These are phyloP conservation scores for Hypomontagnella monticulosa DNA, from an alignment of 495 filamentous ascomycete species.

Conservation along the genomic window DNA sequence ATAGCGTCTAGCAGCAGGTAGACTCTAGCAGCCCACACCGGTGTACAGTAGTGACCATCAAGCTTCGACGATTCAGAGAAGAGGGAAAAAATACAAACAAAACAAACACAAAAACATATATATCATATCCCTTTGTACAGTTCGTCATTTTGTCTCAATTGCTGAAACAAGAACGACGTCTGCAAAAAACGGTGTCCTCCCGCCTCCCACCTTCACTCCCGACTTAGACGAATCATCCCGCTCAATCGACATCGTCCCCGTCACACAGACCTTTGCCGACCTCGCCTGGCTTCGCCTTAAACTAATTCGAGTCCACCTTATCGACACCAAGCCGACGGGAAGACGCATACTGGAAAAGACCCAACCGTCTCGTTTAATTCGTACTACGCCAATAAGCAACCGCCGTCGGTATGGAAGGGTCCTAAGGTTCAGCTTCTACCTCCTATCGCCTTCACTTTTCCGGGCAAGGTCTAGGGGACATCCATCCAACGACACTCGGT, in stretches of 20 bases:
- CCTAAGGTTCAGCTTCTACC: conserved; percentile 15
- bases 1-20: neutral
- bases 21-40: too few relatives aligned
- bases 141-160: conserved; percentile 24
- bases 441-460: neutral
- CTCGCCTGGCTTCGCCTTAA: neutral
- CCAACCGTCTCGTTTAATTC: conserved; percentile 9
- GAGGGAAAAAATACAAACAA: conserved; percentile 10
- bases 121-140: conserved; percentile 2
- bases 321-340: conserved; percentile 19
- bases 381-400: conserved; percentile 22
- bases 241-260: conserved; percentile 4
- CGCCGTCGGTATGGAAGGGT: conserved; percentile 27
- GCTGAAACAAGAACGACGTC: conserved; percentile 6
- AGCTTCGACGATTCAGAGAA: neutral
- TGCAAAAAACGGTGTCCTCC: neutral
- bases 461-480: conserved; percentile 1
- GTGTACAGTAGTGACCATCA: neutral
- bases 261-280: neutral
- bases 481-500: conserved; percentile 21
- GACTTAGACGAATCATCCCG: conserved; percentile 17
- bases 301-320: conserved; percentile 15
- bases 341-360: conserved; percentile 27
- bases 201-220: neutral
- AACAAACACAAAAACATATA: neutral